A percentile compares a stretch with the other conserved stretches of the same genome.
phyloP scores from a whole-genome alignment of 192 early-diverging fungal species.

The Entomortierella lignicola region DNA sequence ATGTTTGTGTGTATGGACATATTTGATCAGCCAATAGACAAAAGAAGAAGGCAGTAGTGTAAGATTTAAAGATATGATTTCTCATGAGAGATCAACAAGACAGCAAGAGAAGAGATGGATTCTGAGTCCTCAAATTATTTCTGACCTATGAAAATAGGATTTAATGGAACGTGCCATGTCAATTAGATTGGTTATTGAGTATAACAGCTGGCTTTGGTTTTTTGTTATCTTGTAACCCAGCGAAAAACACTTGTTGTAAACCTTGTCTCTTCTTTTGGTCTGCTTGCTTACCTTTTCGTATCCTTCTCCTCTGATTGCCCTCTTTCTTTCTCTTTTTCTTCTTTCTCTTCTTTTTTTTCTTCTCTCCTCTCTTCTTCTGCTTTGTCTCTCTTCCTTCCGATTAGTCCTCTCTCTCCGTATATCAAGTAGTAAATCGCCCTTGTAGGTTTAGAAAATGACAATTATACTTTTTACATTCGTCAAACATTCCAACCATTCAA shows the following conservation, averaged over 20 bases:
- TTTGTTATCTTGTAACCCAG: background rate
- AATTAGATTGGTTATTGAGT: too few relatives aligned
- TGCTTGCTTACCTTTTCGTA: too few relatives aligned
- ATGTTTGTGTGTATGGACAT: too few relatives aligned
- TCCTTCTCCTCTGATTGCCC: too few relatives aligned
- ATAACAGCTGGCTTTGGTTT: too few relatives aligned
- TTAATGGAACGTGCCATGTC: background rate
- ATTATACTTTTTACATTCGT: too few relatives aligned
- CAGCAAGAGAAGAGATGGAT: background rate
- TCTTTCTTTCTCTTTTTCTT: conserved; percentile 1
- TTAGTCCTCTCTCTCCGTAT: background rate
- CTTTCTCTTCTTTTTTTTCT: background rate
- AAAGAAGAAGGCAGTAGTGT: background rate
- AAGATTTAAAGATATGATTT: too few relatives aligned
- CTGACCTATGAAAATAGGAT: background rate
- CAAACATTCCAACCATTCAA: too few relatives aligned
- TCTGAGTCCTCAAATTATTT: background rate
- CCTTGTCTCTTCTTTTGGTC: too few relatives aligned
- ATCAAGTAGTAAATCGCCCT: too few relatives aligned
- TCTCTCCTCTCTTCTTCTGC: background rate
- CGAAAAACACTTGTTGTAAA: too few relatives aligned
- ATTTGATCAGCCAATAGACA: background rate
- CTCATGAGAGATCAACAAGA: background rate
- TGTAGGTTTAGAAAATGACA: too few relatives aligned
- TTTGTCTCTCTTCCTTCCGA: background rate